Conservation (phyloP, 805 yeast species). For the Kurtzmaniella cleridarum region DNA sequence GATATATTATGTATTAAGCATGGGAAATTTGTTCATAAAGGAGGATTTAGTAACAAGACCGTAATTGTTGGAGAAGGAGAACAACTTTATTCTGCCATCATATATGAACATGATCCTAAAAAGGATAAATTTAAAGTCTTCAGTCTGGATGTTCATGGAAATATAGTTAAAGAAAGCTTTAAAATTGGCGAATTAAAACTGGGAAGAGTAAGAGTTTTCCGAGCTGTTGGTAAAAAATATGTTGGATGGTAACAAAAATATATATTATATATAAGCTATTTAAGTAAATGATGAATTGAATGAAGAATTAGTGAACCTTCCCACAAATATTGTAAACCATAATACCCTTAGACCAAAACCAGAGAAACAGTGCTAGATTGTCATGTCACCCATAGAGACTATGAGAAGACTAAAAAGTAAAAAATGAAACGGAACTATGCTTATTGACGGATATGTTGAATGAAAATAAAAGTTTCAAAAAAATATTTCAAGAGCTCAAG, state of each 20-base stretch:
- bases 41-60: constrained; percentile 37
- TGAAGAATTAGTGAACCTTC: too few species aligned
- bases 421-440: too few species aligned
- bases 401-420: too few species aligned
- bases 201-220: constrained; percentile 76
- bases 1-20: constrained; percentile 74
- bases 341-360: constrained; percentile 5
- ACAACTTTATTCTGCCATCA: constrained; percentile 47
- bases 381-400: too few species aligned
- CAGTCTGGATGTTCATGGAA: constrained; percentile 48
- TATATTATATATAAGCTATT: not conserved
- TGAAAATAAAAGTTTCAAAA: too few species aligned
- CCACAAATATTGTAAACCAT: not conserved
- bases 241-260: constrained; percentile 55
- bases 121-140: constrained; percentile 69
- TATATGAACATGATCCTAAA: constrained; percentile 66
- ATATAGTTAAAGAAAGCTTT: constrained; percentile 55
- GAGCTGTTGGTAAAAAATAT: constrained; percentile 68
- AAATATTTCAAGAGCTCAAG: too few species aligned
- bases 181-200: constrained; percentile 66
- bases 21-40: constrained; percentile 69
- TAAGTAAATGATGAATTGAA: not conserved
- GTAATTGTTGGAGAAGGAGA: constrained; percentile 55
- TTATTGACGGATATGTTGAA: too few species aligned
- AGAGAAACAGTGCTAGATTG: constrained; percentile 1